Base-by-base conservation (phyloP, 2,329 filamentous ascomycete genomes). In the Lojkania enalia region DNA sequence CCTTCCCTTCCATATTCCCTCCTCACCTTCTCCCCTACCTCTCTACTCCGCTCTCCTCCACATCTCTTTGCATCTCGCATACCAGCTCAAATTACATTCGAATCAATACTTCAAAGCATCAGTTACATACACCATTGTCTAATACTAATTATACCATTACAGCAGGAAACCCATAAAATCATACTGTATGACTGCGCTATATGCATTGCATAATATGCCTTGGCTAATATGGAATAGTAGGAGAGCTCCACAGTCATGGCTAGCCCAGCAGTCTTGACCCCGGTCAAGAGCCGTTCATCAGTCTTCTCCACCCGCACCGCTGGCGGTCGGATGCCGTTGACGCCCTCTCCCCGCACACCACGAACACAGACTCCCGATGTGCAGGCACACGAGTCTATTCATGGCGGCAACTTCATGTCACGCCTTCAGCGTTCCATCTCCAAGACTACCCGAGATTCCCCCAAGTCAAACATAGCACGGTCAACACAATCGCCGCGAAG, bases 391-490 rank as follows among this genome's bases (percentile, higher is more conserved):
- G 87, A 90, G 74, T 90, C 90, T 5, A 84, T 90, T 49, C 94
- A 76, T 61, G 69, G 71, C 70, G 83, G 86, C 51, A 87, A 90
- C 72, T 77, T 95, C 46, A 82, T 88, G 54, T 80, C 88, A 49
- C 86, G 90, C 66, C 87, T 96, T 64, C 80, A 87, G 51, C 87
- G 87, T 64, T 85, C 79, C 46, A 72, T 78, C 49, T 79, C 84
- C 51, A 86, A 85, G 75, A 74, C 79, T 30, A 76, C 81, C 30
- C 86, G 88, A 39, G 88, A 94, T 67, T 96, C 92, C 2, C 90
- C 91, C 67, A 97, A 97, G 78, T 96, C 91, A 48, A 97, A 96
- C 78, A 96, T 96, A 70, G 88, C 87, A 56, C 83, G 84, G 54
- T 75, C 76, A 31, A 81, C 83, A 44, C 80, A 85, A 46, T 91